Evolutionary conservation across 352 stramenopile genomes (phyloP).

Genomic region (Albugo laibachii): DNA sequence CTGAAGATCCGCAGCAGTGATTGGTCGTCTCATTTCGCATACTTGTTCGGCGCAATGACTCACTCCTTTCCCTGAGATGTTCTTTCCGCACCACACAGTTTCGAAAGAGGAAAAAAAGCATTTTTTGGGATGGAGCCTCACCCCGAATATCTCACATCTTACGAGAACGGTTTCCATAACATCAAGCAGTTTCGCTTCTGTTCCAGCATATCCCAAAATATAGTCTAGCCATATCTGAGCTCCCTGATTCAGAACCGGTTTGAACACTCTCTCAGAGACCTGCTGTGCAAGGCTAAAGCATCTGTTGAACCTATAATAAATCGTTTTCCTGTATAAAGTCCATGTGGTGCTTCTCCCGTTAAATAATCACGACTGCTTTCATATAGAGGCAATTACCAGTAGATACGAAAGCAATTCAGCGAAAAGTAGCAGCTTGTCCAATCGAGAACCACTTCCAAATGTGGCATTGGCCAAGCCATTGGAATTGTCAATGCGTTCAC

Average conservation of each 20-base stretch:
- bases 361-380: too few species aligned
- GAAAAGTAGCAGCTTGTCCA: conserved; percentile 2
- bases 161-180: conserved; percentile 3
- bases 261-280: not conserved
- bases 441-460: conserved; percentile 4
- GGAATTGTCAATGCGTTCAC: conserved; percentile 7
- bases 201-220: conserved; percentile 8
- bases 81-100: conserved; percentile 9
- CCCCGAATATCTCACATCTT: conserved; percentile 9
- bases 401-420: conserved; percentile 7
- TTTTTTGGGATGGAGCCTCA: conserved; percentile 17
- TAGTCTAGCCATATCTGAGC: conserved; percentile 14
- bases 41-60: conserved; percentile 9
- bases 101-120: conserved; percentile 9
- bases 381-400: conserved; percentile 3
- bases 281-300: conserved; percentile 8
- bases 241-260: conserved; percentile 5
- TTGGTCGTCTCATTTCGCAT: conserved; percentile 4
- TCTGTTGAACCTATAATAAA: conserved; percentile 8
- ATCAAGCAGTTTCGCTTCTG: conserved; percentile 3
- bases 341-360: conserved; percentile 2
- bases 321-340: conserved; percentile 2
- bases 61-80: too few species aligned
- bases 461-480: conserved; percentile 12
- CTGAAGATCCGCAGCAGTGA: conserved; percentile 6